Base-by-base conservation (phyloP, 2,329 filamentous ascomycete genomes). In the Leptoxyphium fumago region DNA sequence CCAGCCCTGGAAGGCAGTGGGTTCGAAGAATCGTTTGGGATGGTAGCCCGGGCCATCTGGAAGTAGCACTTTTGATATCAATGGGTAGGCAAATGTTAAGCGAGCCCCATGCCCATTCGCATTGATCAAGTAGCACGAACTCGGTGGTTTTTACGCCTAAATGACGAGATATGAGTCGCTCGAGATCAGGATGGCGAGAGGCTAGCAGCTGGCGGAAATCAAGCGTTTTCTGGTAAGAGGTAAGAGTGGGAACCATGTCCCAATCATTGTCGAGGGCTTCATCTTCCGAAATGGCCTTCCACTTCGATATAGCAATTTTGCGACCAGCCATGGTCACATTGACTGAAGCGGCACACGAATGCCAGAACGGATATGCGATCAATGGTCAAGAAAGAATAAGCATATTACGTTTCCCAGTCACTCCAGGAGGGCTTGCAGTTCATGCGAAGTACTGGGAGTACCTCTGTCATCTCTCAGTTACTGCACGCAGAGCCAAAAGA, bases 1-100 rank as follows among this genome's bases (percentile, higher is more conserved):
- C 64, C 66, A 5, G 65, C 49, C 41, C 61, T 40, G 28, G 18
- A 43, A 14, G 46, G 46, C 36, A 48, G 29, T 17, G 42, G 45
- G 28, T 44, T 14, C 48, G 50, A n/a, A 52, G 42, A 10, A 50
- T 32, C n/a, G n/a, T n/a, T 32, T n/a, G 29, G 9, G 9, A n/a
- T 10, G 29, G 29, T 9, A 32, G 29, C 29, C 9, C 9, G 9
- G 29, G 29, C 9, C 29, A 9, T n/a, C 29, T 9, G 9, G 9
- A 9, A 9, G 29, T 32, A 9, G 9, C 29, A n/a, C 9, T 32
- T 9, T 32, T 10, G 9, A 32, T 32, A n/a, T 9, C 9, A 9
- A 32, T 9, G n/a, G 9, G n/a, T 10, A 32, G 9, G n/a, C n/a
- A 9, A 32, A 32, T 10, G 29, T n/a, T 32, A 9, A 9, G 9